Base-by-base conservation (phyloP, 345 rosid species). In the Moringa oleifera region DNA sequence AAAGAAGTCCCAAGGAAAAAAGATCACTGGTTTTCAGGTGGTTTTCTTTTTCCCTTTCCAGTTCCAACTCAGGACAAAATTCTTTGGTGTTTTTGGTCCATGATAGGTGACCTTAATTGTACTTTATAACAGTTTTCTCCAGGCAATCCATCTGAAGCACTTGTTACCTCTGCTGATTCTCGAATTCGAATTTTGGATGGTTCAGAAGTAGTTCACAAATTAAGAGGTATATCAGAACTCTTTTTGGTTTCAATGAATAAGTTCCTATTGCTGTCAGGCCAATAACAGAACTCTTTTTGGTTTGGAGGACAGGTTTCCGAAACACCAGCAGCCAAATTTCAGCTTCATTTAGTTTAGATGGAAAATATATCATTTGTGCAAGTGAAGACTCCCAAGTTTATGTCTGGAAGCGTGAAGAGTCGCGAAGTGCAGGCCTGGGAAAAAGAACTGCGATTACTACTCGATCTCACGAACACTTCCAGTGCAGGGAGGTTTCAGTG, bases 21-120 rank as follows among this genome's bases (percentile, higher is more conserved):
- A 94, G 84, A 81, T 94, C 24, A 94, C 99, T 45, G 96, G 97
- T 37, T 88, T 94, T 64, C 96, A 88, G 91, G 99, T 91, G 45
- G 5, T 37, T 49, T 45, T 36, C 36, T 33, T 17, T 9, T 31
- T 28, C 18, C 21, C 49, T 50, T 25, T 21, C 9, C 55, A 28
- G 22, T 36, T 45, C 56, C 63, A 57, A 33, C 37, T 47, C 5
- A 4, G 20, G 16, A 24, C 36, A 6, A 11, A 0, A 25, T 33
- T 8, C 18, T 46, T 12, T 56, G 6, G 28, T 21, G 57, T 22
- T 18, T 21, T 8, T 21, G 28, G 7, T 15, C 58, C 66, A 50
- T 53, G 25, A 33, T 41, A 60, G 54, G 18, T 53, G 59, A 55
- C 71, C 59, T 18, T 20, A 55, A 64, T 55, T 58, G 23, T 69